Evolutionary conservation across 169 alveolate genomes (phyloP), one percentile per base, ranked within the genome.

Genomic region (Babesia ovis): DNA sequence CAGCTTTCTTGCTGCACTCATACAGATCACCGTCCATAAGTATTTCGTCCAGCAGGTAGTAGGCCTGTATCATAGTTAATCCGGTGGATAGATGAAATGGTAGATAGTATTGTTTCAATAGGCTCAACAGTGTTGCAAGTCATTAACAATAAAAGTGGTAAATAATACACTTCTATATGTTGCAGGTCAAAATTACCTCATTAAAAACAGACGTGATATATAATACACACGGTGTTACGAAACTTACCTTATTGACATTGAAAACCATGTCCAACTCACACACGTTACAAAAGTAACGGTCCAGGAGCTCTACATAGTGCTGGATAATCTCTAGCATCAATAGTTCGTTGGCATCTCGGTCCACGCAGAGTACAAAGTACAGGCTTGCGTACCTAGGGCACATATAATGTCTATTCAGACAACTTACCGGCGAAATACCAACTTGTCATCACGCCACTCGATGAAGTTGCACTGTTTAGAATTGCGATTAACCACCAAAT

Each of bases 181-280:
- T 5, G n/a, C 9, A 4, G 14, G 11, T 8, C 31, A 3, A 42
- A n/a, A n/a, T n/a, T n/a, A n/a, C n/a, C n/a, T n/a, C n/a, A n/a
- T n/a, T n/a, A n/a, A n/a, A n/a, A n/a, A n/a, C n/a, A n/a, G n/a
- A n/a, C n/a, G n/a, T n/a, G n/a, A n/a, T n/a, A n/a, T n/a, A n/a
- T n/a, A n/a, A 39, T 8, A 39, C 8, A 39, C n/a, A 39, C 46
- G 14, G 14, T 39, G 43, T 1, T 4, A n/a, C 8, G 2, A 22
- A 18, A 43, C 46, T 12, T 59, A 92, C 97, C 91, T 95, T 96
- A 89, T 97, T 99, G 67, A 97, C 97, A 83, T 97, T 97, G 92
- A 97, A 98, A 46, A 98, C 98, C 74, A 98, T 84, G 80, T 98
- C 99, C 75, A 97, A 90, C 86, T 98, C 99, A 83, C 99, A 98